Evolutionary conservation across 1,284 basidiomycete genomes (phyloP), one percentile per base, ranked within the genome.

Genomic region (Fomitopsis schrenkii): DNA sequence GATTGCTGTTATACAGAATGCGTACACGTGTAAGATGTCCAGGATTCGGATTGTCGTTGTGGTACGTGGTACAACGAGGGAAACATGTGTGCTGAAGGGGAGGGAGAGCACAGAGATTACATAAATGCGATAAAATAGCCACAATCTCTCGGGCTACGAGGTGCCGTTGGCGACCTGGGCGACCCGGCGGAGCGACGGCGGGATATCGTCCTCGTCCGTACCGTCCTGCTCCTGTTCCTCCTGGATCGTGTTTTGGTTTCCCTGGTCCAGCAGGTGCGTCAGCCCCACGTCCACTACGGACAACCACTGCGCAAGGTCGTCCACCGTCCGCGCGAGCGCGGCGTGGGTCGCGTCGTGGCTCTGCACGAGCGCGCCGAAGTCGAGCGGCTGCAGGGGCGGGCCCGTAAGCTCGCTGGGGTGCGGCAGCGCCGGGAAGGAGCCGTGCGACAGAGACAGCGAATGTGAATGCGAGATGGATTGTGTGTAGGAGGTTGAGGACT

Each of bases 291-390:
- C 91, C 1, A 97, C 83, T 0, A 88, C 81, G 4, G 86, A 83
- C 59, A 98, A 76, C 94, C 94, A 97, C 65, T 84, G 80, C 2
- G 85, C 82, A 48, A 98, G 82, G 67, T 93, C 89, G 61, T 91
- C 89, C 8, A 97, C 86, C 1, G 90, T 92, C 54, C 79, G 77
- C 41, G 87, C 87, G 44, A 98, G 80, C 69, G 91, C 88, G 0
- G 78, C 75, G 66, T 93, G 90, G 0, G 91, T 88, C 40, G 81
- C 81, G 36, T 90, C 88, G 41, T 79, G 80, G 12, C 80, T 80
- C 17, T 78, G 76, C 59, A 86, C 80, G 44, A 95, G 74, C n/a
- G 78, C 72, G 7, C 74, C 74, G 62, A 93, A 87, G 71, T 95
- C 88, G 17, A 96, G 77, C 1, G 90, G 85, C 42, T 78, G 80